Conservation (phyloP, 2,329 filamentous ascomycete genomes). For the Clarireedia paspali region DNA sequence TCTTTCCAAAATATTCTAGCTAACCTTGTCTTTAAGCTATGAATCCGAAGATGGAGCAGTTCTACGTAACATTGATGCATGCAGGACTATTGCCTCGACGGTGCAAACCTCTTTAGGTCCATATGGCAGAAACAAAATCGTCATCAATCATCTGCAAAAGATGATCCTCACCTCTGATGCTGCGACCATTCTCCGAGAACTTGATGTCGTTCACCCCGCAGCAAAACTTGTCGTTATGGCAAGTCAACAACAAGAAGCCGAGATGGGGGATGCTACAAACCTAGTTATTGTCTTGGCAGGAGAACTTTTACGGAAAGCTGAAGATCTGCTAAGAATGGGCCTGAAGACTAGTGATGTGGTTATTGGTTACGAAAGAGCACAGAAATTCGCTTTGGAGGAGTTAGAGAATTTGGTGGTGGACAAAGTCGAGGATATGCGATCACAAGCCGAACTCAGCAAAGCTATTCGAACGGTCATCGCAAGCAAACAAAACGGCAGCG, state of each 20-base stretch:
- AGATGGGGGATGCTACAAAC: conserved; percentile 99
- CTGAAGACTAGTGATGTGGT: conserved; percentile 98
- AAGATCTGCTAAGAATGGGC: conserved; percentile 93
- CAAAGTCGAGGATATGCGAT: conserved; percentile 76
- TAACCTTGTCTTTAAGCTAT: conserved; percentile 56
- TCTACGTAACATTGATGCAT: conserved; percentile 97
- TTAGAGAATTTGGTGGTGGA: conserved; percentile 88
- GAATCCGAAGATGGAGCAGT: conserved; percentile 98
- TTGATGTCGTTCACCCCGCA: conserved; percentile 96
- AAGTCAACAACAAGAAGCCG: conserved; percentile 94
- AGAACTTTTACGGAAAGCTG: conserved; percentile 92
- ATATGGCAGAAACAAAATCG: conserved; percentile 98
- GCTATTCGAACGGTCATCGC: conserved; percentile 91
- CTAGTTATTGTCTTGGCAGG: conserved; percentile 93
- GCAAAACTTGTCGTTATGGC: conserved; percentile 98
- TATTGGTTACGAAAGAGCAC: conserved; percentile 89
- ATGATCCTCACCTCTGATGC: conserved; percentile 99
- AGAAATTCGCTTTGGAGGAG: conserved; percentile 75
- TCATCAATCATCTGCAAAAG: conserved; percentile 99
- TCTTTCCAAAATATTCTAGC: conserved; percentile 20
- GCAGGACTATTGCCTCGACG: conserved; percentile 88
- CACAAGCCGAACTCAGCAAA: conserved; percentile 81
- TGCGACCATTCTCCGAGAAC: conserved; percentile 91
- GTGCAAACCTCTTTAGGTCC: conserved; percentile 96
- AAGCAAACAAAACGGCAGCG: conserved; percentile 91